Evolutionary conservation across 352 stramenopile genomes (phyloP), one percentile per base, ranked within the genome.

Genomic region (Pythium phragmitis): DNA sequence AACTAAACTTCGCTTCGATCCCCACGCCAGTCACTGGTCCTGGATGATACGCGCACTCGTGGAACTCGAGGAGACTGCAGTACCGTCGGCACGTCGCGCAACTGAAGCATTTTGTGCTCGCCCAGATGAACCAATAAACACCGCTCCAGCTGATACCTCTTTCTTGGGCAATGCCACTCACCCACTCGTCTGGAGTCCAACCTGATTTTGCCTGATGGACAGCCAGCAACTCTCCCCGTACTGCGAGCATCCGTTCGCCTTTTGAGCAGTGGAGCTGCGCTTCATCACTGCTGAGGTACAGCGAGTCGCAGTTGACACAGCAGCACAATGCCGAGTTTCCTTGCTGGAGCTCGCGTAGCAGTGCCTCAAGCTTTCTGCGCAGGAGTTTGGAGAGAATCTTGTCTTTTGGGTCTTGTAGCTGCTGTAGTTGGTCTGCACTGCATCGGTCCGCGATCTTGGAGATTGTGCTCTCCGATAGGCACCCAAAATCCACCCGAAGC

Each of bases 371-470:
- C 42, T 95, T 93, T 65, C 93, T 92, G 28, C 85, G 80, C 50
- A 90, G 77, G 4, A 97, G 63, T 53, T 93, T 94, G 46, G 79
- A 91, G 13, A 95, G 57, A 23, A 98, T 85, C 60, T 96, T 96
- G 60, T 96, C 85, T 43, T 94, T 94, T 14, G 80, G 84, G 43
- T 96, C 89, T 48, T 89, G 73, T 7, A 94, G 70, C 14, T 61
- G 55, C n/a, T 91, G 76, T 23, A 98, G 68, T 17, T 82, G 66
- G 26, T 86, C 73, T 2, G 77, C 64, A 11, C 52, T 75, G 72
- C 82, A 89, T 52, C 79, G 68, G 26, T 70, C 65, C 4, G 88
- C 87, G 26, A 97, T 89, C 50, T 81, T 88, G 33, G 76, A 56
- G 34, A 97, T 57, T 16, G 89, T 86, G 43, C 60, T 60, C 34